Base-by-base conservation (phyloP, 139 green algal species). In the Chlorella sp. region DNA sequence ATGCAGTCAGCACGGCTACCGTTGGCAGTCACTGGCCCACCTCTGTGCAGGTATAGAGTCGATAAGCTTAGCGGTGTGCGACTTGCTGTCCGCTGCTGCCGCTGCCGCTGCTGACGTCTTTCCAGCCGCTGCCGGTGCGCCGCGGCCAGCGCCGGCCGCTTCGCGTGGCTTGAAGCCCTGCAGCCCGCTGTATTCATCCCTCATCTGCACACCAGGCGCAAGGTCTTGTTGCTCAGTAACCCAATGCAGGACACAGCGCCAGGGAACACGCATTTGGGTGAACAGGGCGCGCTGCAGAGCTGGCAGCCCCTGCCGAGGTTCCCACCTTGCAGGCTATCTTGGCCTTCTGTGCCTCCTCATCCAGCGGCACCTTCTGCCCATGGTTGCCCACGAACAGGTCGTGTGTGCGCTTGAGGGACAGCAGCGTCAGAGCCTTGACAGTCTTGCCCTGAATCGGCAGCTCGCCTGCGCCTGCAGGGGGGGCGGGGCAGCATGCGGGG, bases 341-440 rank as follows among this genome's bases (percentile, higher is more conserved):
- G 9, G 91, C 79, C 18, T 85, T 81, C 86, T 97, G 93, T 13
- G 92, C 93, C 9, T 88, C 82, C 56, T 95, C 90, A 78, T 98
- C 93, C 0, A 94, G 44, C 17, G 89, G 84, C 25, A 90, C 67
- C 44, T 87, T 89, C 51, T 93, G 83, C 3, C 89, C 85, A n/a
- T 93, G 87, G 86, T 94, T 94, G 23, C 87, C 87, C 21, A 89
- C 86, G 81, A 99, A 99, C 72, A 99, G 64, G 32, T 98, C 96
- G 67, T 92, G 93, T 0, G 93, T 98, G 11, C 96, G 92, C 85
- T 98, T 99, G 1, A 97, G 56, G 9, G 87, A 91, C 63, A 95
- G 86, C 7, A 97, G 44, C 11, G 91, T 92, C 25, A 98, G 74
- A 3, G 88, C 89, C 73, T 97, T 96, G 0, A 98, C 70, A 0